Conservation (phyloP, 2,329 filamentous ascomycete species). For the Clarireedia monteithiana region DNA sequence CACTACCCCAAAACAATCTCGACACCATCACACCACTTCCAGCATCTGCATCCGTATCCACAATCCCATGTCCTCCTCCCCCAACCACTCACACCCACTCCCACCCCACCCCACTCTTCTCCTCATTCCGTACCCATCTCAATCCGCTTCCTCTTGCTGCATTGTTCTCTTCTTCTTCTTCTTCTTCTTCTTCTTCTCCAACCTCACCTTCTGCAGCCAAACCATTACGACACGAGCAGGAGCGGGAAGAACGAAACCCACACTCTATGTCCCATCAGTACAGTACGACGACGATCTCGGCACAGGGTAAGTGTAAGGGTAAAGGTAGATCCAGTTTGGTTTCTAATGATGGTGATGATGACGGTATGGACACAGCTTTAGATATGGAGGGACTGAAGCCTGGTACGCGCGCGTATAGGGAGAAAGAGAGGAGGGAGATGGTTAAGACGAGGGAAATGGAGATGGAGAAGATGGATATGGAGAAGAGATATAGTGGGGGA, state of each 20-base stretch:
- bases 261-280: too few relatives aligned
- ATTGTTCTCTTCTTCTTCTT: neutral
- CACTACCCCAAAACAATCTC: too few relatives aligned
- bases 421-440: constrained; percentile 14
- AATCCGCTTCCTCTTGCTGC: neutral
- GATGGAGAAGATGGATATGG: neutral
- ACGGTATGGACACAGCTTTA: neutral
- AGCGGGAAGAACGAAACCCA: neutral
- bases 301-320: too few relatives aligned
- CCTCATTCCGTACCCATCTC: neutral
- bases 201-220: neutral
- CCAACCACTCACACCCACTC: neutral
- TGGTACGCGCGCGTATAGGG: constrained; percentile 20
- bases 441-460: neutral
- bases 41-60: neutral
- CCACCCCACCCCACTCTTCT: neutral
- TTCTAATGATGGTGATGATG: neutral
- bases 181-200: neutral
- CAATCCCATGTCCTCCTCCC: neutral
- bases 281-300: too few relatives aligned
- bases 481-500: neutral
- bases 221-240: neutral
- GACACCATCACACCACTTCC: neutral
- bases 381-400: constrained; percentile 7
- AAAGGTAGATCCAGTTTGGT: too few relatives aligned